These are phyloP conservation scores for Beauveria sp. DNA, from an alignment of 2,329 filamentous ascomycete species.

Conservation along the genomic window DNA sequence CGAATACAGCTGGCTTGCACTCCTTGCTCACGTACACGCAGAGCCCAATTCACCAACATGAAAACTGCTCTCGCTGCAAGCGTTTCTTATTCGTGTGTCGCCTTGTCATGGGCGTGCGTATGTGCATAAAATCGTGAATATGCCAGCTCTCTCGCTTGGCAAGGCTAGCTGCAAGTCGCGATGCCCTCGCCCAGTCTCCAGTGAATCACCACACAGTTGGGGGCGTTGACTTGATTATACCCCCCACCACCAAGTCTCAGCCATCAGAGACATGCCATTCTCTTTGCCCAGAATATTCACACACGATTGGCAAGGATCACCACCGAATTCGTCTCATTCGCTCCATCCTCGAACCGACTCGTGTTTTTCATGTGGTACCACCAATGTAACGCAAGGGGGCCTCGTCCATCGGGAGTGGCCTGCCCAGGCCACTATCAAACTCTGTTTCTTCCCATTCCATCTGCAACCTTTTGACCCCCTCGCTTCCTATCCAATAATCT, in stretches of 20 bases:
- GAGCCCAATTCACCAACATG: no score
- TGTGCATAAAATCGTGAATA: no score
- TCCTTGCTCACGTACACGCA: no score
- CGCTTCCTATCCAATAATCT: neutral
- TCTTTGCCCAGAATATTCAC: neutral
- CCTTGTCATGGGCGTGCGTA: neutral
- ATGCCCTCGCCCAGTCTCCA: neutral
- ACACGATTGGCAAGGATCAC: neutral
- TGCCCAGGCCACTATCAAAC: neutral
- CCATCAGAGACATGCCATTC: neutral
- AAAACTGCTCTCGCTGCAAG: neutral
- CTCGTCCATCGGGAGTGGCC: neutral
- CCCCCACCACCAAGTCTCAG: constrained; percentile 4
- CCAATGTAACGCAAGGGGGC: constrained; percentile 3
- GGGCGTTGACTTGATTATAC: neutral
- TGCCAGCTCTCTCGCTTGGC: neutral
- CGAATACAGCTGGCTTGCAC: no score
- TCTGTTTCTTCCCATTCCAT: neutral
- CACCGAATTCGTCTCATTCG: neutral
- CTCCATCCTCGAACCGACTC: neutral
- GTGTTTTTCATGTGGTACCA: constrained; percentile 4
- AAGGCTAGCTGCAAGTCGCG: neutral
- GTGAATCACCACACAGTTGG: neutral
- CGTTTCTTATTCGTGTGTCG: neutral
- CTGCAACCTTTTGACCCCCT: neutral